Conservation (phyloP, 2,329 filamentous ascomycete species). For the Corniculantispora saksenae region DNA sequence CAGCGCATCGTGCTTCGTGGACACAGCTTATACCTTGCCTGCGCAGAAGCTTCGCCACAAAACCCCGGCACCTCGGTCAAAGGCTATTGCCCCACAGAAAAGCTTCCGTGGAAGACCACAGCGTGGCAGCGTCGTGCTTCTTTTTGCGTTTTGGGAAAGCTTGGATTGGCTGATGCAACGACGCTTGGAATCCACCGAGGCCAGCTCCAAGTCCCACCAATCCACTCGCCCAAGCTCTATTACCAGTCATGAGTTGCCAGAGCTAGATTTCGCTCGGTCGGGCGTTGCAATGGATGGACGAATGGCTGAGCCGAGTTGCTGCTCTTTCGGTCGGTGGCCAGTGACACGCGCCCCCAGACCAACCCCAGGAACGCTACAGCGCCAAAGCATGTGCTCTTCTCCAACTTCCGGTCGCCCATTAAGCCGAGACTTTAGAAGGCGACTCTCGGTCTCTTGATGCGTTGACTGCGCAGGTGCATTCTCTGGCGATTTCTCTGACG, state of each 20-base stretch:
- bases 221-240: too few species aligned
- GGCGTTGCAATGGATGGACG: too few species aligned
- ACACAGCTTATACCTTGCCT: neutral
- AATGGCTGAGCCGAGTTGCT: too few species aligned
- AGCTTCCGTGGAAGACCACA: neutral
- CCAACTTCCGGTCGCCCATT: constrained; percentile 17
- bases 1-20: neutral
- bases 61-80: constrained; percentile 18
- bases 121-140: neutral
- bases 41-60: neutral
- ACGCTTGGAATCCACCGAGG: neutral
- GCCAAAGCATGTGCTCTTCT: constrained; percentile 20
- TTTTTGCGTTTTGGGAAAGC: neutral
- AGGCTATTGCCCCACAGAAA: neutral
- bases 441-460: constrained; percentile 3
- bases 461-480: neutral
- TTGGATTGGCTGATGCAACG: neutral
- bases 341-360: too few species aligned
- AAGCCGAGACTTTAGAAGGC: constrained; percentile 12
- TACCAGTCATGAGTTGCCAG: too few species aligned
- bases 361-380: too few species aligned
- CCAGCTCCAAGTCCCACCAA: neutral
- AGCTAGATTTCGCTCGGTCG: too few species aligned
- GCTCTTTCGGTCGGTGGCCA: too few species aligned
- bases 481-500: neutral